These are phyloP conservation scores for Stemphylium lycopersici DNA, from an alignment of 2,329 filamentous ascomycete species.

Conservation along the genomic window DNA sequence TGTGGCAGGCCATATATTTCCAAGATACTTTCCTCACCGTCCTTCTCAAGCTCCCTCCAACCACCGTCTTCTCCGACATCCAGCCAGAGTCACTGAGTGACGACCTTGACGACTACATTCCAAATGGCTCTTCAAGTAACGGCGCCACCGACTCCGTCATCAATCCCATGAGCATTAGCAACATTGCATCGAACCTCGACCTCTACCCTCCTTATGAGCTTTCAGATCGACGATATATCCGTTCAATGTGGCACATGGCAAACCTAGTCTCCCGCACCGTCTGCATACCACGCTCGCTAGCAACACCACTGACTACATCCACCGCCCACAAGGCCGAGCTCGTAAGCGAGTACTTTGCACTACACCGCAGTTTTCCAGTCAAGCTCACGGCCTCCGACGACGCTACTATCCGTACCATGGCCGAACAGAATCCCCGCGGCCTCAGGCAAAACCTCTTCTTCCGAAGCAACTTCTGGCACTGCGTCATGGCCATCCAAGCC, in stretches of 20 bases:
- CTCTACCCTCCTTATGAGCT: constrained; percentile 49
- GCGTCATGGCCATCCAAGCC: constrained; percentile 78
- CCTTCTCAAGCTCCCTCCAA: constrained; percentile 76
- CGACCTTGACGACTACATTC: constrained; percentile 68
- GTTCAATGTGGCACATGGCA: constrained; percentile 78
- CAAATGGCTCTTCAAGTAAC: constrained; percentile 61
- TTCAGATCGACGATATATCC: constrained; percentile 62
- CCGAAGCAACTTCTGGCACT: constrained; percentile 83
- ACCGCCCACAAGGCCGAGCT: constrained; percentile 72
- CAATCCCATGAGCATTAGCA: constrained; percentile 59
- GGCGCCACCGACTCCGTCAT: constrained; percentile 51
- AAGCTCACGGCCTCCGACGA: constrained; percentile 72
- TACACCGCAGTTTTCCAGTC: constrained; percentile 75
- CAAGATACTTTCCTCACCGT: constrained; percentile 85
- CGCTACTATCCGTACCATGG: constrained; percentile 63
- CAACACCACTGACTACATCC: constrained; percentile 72
- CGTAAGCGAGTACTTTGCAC: constrained; percentile 70
- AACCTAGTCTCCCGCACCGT: constrained; percentile 79
- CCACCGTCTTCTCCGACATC: constrained; percentile 79
- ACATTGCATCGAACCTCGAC: constrained; percentile 51
- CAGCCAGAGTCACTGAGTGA: constrained; percentile 74
- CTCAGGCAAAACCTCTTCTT: constrained; percentile 78
- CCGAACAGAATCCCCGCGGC: constrained; percentile 67
- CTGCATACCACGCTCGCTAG: constrained; percentile 75
- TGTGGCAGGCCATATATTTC: constrained; percentile 81